Base-by-base conservation (phyloP, 352 stramenopile species). In the Thalassiosira hispida region DNA sequence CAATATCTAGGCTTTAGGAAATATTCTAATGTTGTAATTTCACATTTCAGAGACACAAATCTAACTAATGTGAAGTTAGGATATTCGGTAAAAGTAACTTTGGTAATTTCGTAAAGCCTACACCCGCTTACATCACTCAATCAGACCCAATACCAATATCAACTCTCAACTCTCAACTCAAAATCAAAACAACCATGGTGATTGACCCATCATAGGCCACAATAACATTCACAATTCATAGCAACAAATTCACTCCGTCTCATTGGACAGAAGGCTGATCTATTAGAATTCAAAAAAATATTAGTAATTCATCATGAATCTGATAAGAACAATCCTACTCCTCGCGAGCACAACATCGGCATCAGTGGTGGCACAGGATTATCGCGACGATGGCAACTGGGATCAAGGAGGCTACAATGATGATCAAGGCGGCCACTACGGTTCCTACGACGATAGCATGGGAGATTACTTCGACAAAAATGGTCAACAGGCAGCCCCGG, bases 371-470 rank as follows among this genome's bases (percentile, higher is more conserved):
- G 63, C 47, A 27, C 57, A 33, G 22, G 65, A 80, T 47, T 80
- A 84, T 49, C 44, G 38, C 33, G 76, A 84, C 40, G 76, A 84
- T 46, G 69, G 76, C 8, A 71, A 79, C 23, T 79, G 61, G 38
- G 62, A 84, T 22, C 49, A 73, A 44, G 59, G 61, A 2, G 55
- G 57, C 1, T 65, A 73, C 44, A 35, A 18, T 12, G 55, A 67
- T n/a, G 55, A 67, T n/a, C 44, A 69, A 53, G 59, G 53, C 20
- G 52, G 18, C 46, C 71, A 81, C 56, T 78, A 78, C 61, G 75
- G 75, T 14, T 84, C 70, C 38, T 84, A 84, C 25, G 77, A 84
- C 44, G 77, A 84, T 31, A 84, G 69, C 25, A 84, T 84, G 77
- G 77, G 77, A 49, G 77, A 84, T 33, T 84, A 84, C 59, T 84